These are phyloP conservation scores for Cryptococcus hybrid DNA, from an alignment of 1,284 basidiomycete genomes.

Conservation along the genomic window DNA sequence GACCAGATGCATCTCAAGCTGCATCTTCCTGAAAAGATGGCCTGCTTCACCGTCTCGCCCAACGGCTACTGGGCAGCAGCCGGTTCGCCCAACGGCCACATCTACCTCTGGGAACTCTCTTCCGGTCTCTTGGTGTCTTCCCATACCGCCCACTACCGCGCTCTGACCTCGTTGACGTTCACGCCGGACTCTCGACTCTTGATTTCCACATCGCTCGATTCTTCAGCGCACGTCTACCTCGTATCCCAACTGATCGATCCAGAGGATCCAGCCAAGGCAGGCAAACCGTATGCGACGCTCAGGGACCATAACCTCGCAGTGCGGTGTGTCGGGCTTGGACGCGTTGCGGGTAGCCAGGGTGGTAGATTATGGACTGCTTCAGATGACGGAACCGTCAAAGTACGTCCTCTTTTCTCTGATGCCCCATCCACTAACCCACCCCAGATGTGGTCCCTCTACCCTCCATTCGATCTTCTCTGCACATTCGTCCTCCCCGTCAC, in stretches of 20 bases:
- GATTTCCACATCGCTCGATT: slow-evolving; percentile 85
- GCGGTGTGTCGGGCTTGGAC: slow-evolving; percentile 73
- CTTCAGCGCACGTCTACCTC: slow-evolving; percentile 83
- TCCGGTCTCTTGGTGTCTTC: slow-evolving; percentile 85
- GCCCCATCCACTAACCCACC: too few relatives aligned
- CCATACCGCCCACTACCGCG: slow-evolving; percentile 94
- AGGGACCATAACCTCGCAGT: slow-evolving; percentile 90
- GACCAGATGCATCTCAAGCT: slow-evolving; percentile 84
- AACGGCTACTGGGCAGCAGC: slow-evolving; percentile 77
- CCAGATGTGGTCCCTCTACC: slow-evolving; percentile 75
- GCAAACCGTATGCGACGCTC: slow-evolving; percentile 71
- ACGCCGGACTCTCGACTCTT: slow-evolving; percentile 76
- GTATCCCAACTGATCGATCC: slow-evolving; percentile 56
- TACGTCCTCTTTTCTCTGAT: slow-evolving; percentile 37
- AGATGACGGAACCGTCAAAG: slow-evolving; percentile 89
- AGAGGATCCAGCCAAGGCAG: slow-evolving; percentile 16
- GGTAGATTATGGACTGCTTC: slow-evolving; percentile 66
- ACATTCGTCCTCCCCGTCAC: slow-evolving; percentile 76
- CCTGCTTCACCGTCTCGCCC: slow-evolving; percentile 71
- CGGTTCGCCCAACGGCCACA: slow-evolving; percentile 80
- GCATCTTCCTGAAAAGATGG: slow-evolving; percentile 83
- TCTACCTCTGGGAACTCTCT: slow-evolving; percentile 93
- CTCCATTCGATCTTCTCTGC: slow-evolving; percentile 68
- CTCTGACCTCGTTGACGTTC: slow-evolving; percentile 77
- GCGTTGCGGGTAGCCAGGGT: slow-evolving; percentile 40